Base-by-base conservation (phyloP, 208 protist species). In the Trypanosoma theileri region DNA sequence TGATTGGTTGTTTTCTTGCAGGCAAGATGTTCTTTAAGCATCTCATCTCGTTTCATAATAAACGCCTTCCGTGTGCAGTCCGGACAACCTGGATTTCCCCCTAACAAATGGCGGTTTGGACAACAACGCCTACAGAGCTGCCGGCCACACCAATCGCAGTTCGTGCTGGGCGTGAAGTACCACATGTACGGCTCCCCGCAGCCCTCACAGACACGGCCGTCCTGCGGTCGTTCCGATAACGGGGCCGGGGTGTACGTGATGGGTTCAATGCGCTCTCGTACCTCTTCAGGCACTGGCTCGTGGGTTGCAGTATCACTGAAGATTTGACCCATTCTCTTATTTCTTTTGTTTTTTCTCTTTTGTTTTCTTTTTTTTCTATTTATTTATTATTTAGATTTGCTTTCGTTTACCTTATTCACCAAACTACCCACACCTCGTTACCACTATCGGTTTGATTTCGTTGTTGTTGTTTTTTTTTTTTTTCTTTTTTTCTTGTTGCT, bases 101-200 rank as follows among this genome's bases (percentile, higher is more conserved):
- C 53, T 19, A 93, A 70, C 19, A 95, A 75, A 61, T 93, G 71
- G 16, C 79, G 81, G 9, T 75, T 60, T 4, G 89, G 89, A 59
- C 86, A 92, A 73, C 89, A 95, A 13, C 82, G 80, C 1, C 51
- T 79, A 74, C 89, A 95, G 17, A 91, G 73, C 69, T 89, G 77
- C 4, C 82, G 66, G 4, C 89, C 89, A 51, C 89, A 95, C 84
- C 82, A 90, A 64, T 91, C 79, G 67, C 89, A 95, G 77, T 95
- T 95, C 21, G 79, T 89, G 60, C 82, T 80, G 17, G 57, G 54
- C 28, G 72, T 77, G 58, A 92, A 86, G 80, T 78, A 91, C 16
- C 79, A 80, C 56, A 89, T 91, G 41, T 69, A 79, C 28, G 63
- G 66, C 57, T 82, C 77, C 4, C 76, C 76, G 55, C 89, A 95